Evolutionary conservation across 257 asterid genomes (phyloP), one percentile per base, ranked within the genome.

Genomic region (Gentiana dahurica): DNA sequence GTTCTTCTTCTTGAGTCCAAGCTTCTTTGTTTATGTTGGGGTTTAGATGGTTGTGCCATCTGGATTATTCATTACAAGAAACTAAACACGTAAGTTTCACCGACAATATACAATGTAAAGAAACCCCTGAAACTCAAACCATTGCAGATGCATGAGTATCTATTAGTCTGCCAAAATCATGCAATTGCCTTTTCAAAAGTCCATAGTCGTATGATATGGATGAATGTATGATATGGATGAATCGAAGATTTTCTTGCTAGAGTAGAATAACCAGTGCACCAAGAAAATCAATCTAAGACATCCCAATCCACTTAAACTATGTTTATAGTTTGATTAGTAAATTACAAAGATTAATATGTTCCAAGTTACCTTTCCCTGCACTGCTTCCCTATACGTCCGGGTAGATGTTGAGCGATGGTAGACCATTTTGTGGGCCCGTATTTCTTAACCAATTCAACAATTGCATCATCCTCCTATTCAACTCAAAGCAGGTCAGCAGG

Each of bases 1-100:
- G 69, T 70, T 89, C 95, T 79, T 89, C 97, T 57, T 89, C 97
- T 77, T 79, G 94, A 45, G 95, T 89, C 97, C 97, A 89, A 59
- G 97, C 91, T 73, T 89, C 89, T 72, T 85, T 89, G 58, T 89
- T 89, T 61, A 89, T 89, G 69, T 58, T 59, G 60, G 99, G 99
- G 74, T 92, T 92, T 34, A 92, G 85, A 84, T 92, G 99, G 74
- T 92, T 92, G 77, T 89, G 95, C 97, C 97, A 89, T 79, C 97
- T 89, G 24, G 24, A 41, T 41, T 41, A 41, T 41, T 41, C 46
- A 41, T 41, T 41, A 2, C 2, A 65, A 48, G 36, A 63, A 13
- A 53, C 37, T 58, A 54, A 11, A 13, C 24, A 55, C 45, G 44
- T 51, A 53, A 35, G 44, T 12, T 41, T 51, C 8, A 54, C 7